These are phyloP conservation scores for Marchantia paleacea DNA, from an alignment of 225 moss, liverwort and hornwort species.

Conservation along the genomic window DNA sequence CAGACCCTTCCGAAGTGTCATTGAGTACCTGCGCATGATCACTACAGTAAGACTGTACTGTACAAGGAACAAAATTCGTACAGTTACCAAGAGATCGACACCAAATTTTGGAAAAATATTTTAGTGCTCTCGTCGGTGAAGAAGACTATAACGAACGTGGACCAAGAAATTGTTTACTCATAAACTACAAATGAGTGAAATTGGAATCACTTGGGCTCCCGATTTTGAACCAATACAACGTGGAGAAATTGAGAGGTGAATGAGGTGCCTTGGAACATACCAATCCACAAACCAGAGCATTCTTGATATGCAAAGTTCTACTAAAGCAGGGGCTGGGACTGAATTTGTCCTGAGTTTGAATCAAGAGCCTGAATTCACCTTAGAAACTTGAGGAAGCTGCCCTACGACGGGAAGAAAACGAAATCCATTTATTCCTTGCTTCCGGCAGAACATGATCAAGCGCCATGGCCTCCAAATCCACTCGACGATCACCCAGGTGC, in stretches of 20 bases:
- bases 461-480: conserved; percentile 76
- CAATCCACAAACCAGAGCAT: too few species aligned
- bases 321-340: background rate
- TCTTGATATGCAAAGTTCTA: background rate
- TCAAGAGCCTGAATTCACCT: conserved; percentile 36
- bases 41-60: background rate
- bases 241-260: too few species aligned
- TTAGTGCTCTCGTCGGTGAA: background rate
- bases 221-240: too few species aligned
- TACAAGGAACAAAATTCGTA: background rate
- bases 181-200: too few species aligned
- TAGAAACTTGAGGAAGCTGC: conserved; percentile 75
- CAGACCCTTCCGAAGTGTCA: conserved; percentile 13
- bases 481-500: conserved; percentile 35
- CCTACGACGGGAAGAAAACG: conserved; percentile 75
- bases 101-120: background rate
- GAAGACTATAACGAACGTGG: background rate
- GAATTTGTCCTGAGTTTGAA: background rate
- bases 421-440: conserved; percentile 72
- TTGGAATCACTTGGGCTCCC: too few species aligned
- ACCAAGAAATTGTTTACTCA: too few species aligned
- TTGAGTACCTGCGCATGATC: conserved; percentile 28
- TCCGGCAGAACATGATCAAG: conserved; percentile 56
- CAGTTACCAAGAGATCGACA: too few species aligned
- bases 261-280: too few species aligned